phyloP scores from a whole-genome alignment of 352 stramenopile genomes.

The Phytophthora aleatoria region DNA sequence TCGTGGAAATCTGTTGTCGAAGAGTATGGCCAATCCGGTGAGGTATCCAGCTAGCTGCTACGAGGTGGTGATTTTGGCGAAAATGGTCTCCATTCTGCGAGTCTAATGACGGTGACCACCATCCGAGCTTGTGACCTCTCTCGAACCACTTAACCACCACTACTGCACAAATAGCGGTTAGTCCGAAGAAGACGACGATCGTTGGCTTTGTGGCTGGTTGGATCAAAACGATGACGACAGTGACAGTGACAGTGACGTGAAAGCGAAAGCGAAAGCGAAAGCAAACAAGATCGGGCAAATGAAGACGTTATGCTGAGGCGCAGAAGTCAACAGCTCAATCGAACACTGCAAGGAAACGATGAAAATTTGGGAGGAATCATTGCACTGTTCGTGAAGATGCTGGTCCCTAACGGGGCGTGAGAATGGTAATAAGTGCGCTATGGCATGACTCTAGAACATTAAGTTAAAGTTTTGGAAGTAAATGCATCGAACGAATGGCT shows the following conservation, averaged over 20 bases:
- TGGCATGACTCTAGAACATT: too few relatives aligned
- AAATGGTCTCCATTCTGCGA: conserved; percentile 59
- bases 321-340: conserved; percentile 21
- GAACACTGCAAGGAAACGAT: conserved; percentile 1
- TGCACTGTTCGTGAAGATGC: too few relatives aligned
- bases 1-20: too few relatives aligned
- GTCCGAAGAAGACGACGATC: too few relatives aligned
- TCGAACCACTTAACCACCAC: conserved; percentile 26
- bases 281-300: not conserved
- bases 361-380: not conserved
- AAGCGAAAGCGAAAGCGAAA: not conserved
- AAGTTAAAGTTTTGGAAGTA: not conserved
- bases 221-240: conserved; percentile 5
- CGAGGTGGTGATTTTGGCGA: conserved; percentile 44
- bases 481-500: not conserved
- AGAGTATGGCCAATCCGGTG: too few relatives aligned
- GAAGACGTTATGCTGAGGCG: conserved; percentile 16
- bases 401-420: too few relatives aligned
- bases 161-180: too few relatives aligned
- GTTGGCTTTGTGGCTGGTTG: not conserved
- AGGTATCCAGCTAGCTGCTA: too few relatives aligned
- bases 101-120: conserved; percentile 53
- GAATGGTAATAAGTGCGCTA: too few relatives aligned
- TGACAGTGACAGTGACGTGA: not conserved
- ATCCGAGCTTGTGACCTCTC: conserved; percentile 64